Percentiles rank a stretch among this genome's conserved stretches.
phyloP scores from a whole-genome alignment of 495 filamentous ascomycete genomes.

The Tuber magnatum region DNA sequence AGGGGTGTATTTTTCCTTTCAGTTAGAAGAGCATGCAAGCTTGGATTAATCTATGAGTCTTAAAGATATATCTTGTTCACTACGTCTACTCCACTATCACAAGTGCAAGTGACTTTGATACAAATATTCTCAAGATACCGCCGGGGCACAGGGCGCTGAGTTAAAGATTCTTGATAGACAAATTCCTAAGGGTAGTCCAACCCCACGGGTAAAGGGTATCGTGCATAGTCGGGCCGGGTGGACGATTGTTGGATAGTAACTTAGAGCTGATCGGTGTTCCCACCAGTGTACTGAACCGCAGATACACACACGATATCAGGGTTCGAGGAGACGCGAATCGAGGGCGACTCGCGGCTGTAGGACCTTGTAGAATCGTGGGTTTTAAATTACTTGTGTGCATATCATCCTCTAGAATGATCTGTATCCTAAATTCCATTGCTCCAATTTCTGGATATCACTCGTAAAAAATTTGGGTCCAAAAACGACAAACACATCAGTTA shows the following conservation, averaged over 20 bases:
- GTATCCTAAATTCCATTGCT: neutral
- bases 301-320: neutral
- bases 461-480: neutral
- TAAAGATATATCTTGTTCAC: too few relatives aligned
- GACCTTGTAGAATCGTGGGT: neutral
- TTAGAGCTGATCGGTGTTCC: neutral
- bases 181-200: neutral
- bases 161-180: neutral
- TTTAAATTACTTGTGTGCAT: neutral
- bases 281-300: neutral
- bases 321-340: neutral
- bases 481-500: neutral
- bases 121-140: too few relatives aligned
- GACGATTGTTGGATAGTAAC: neutral
- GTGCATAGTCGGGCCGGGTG: neutral
- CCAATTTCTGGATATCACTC: neutral
- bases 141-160: neutral
- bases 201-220: neutral
- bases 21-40: too few relatives aligned
- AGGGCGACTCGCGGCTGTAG: neutral
- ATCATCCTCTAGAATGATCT: neutral
- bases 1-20: too few relatives aligned
- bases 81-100: too few relatives aligned
- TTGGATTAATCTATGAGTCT: too few relatives aligned
- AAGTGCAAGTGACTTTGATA: too few relatives aligned